Evolutionary conservation across 2,329 filamentous ascomycete genomes (phyloP), one percentile per base, ranked within the genome.

Genomic region (Chalara sp.): DNA sequence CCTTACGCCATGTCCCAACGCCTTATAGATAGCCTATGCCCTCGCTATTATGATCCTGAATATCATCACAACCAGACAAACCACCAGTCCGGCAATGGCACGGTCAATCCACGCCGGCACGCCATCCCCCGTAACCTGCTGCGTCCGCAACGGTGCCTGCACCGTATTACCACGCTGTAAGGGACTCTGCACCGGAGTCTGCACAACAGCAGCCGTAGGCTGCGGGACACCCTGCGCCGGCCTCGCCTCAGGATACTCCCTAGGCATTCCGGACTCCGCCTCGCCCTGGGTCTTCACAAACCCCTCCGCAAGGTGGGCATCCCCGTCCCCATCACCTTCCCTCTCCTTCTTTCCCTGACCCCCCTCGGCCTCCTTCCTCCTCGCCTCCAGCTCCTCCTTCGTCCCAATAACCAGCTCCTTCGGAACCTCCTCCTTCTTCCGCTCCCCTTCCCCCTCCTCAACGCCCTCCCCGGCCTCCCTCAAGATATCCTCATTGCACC

Each of bases 61-160:
- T 28, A 96, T 71, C 73, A 95, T 80, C 28, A 87, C 80, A 4
- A 83, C 71, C 21, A 96, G 71, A 30, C 87, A 73, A 11, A 88
- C 75, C 0, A 88, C 72, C 13, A 96, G 69, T 6, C 81, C 84
- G 28, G 84, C 80, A 57, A 96, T 96, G 37, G 84, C 79, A 56
- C 87, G 81, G 67, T 96, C 91, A 13, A 96, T 75, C 86, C 89
- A 95, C 10, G 82, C 70, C 1, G 84, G 79, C 12, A 87, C 78
- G 2, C 73, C 79, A 31, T 79, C 75, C 6, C 45, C 29, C 52
- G 52, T 64, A 58, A 37, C 58, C 30, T 48, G 45, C 33, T 45
- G 43, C 10, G 32, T 11, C n/a, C 45, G 12, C 40, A 44, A 35
- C 13, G 35, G 46, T 45, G 46, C 28, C 42, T 39, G 32, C 8